These are phyloP conservation scores for Mycena maculata DNA, from an alignment of 768 basidiomycete species.

Conservation along the genomic window DNA sequence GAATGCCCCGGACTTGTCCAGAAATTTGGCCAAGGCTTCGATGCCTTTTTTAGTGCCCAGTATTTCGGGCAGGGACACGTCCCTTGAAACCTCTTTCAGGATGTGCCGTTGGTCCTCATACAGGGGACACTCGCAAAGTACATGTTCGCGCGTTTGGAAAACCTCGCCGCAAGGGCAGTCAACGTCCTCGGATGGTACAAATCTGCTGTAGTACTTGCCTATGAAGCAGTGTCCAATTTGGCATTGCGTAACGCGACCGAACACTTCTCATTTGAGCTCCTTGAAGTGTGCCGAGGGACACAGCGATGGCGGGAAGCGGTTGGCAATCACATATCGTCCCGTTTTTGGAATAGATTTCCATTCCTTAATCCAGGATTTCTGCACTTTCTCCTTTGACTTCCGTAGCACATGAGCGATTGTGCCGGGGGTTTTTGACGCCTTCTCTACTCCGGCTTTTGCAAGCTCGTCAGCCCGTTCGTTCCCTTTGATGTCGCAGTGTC, in stretches of 20 bases:
- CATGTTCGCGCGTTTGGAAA: too few species aligned
- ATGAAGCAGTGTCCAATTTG: slow-evolving; percentile 42
- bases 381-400: slow-evolving; percentile 6
- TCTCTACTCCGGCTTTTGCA: too few species aligned
- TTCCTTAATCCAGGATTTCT: slow-evolving; percentile 28
- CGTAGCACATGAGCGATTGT: slow-evolving; percentile 33
- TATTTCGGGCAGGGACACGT: too few species aligned
- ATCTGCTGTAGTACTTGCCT: slow-evolving; percentile 41
- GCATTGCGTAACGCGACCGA: slow-evolving; percentile 39
- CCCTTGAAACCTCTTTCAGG: too few species aligned
- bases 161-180: too few species aligned
- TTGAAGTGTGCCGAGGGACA: slow-evolving; percentile 6
- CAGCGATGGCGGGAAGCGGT: slow-evolving; percentile 30
- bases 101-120: too few species aligned
- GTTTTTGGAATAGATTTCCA: slow-evolving; percentile 26
- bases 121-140: too few species aligned
- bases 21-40: too few species aligned
- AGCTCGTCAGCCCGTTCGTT: slow-evolving; percentile 40
- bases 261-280: slow-evolving; percentile 38
- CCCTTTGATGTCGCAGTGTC: slow-evolving; percentile 35
- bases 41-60: too few species aligned
- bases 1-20: too few species aligned
- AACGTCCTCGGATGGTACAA: too few species aligned
- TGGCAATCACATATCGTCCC: slow-evolving; percentile 27
- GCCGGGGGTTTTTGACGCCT: not conserved